Percentiles rank a stretch among this genome's conserved stretches.
These are phyloP conservation scores for Syzygium aromaticum DNA, from an alignment of 345 rosid species.

Conservation along the genomic window DNA sequence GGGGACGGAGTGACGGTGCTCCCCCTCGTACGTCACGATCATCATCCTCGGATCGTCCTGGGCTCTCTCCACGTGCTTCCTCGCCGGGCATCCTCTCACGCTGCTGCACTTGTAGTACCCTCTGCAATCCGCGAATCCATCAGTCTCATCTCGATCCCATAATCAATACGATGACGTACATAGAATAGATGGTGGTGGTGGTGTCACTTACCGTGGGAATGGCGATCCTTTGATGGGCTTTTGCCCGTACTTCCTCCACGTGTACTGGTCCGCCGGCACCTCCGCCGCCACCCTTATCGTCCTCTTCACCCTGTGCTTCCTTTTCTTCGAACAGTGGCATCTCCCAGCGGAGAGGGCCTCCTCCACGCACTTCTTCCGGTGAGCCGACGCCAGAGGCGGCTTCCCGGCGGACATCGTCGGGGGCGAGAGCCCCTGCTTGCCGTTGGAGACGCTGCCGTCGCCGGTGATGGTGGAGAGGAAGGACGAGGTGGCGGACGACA, in stretches of 20 bases:
- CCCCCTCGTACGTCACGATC: slow-evolving; percentile 39
- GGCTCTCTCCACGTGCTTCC: slow-evolving; percentile 45
- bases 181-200: not conserved
- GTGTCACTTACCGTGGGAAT: slow-evolving; percentile 14
- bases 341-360: slow-evolving; percentile 23
- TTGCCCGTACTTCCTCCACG: slow-evolving; percentile 48
- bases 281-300: slow-evolving; percentile 33
- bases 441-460: slow-evolving; percentile 41
- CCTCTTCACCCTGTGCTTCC: slow-evolving; percentile 29
- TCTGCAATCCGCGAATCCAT: slow-evolving; percentile 4
- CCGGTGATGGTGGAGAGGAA: slow-evolving; percentile 38
- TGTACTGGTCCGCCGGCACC: slow-evolving; percentile 32
- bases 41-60: slow-evolving; percentile 29
- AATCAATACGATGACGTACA: not conserved
- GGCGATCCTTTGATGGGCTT: slow-evolving; percentile 50
- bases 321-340: slow-evolving; percentile 46
- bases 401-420: slow-evolving; percentile 23
- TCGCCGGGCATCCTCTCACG: slow-evolving; percentile 37
- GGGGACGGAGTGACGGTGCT: slow-evolving; percentile 22
- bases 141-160: not conserved
- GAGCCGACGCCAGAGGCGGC: slow-evolving; percentile 25
- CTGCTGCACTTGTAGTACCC: slow-evolving; percentile 46
- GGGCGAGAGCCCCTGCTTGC: slow-evolving; percentile 23
- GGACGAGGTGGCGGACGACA: slow-evolving; percentile 26
- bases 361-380: slow-evolving; percentile 24